Evolutionary conservation across 768 basidiomycete genomes (phyloP), one percentile per base, ranked within the genome.

Genomic region (Fomitopsis serialis): DNA sequence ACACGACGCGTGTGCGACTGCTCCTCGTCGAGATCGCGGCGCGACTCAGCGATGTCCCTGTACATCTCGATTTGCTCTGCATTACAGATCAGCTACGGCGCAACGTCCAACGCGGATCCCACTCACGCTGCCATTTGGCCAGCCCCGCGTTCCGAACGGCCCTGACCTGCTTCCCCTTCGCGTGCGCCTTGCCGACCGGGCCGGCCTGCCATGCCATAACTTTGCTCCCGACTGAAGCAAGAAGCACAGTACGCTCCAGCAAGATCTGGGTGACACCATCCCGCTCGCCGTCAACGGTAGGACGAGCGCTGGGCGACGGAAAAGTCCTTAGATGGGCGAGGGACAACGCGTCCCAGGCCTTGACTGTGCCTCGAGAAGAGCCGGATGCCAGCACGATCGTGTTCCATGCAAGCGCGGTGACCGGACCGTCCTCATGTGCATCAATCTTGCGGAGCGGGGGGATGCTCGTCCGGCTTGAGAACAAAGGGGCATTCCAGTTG

Each of bases 161-260:
- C 50, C 56, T 64, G 55, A 53, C 48, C 51, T 55, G 43, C 56
- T 66, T 70, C 21, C 43, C 57, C 54, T 61, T 66, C 36, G 52
- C 54, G 10, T 68, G 63, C 42, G 58, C 59, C 69, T 58, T 67
- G 67, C 64, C 65, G 11, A 74, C 70, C 1, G 70, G 72, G 3
- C 80, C 85, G 5, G 82, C 80, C 58, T 76, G 79, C 86, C 88
- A 92, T 1, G 84, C 76, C 65, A 87, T 70, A 2, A 89, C 79
- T 40, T 76, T 70, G 54, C 78, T 80, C 9, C 82, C 88, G 3
- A 85, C 76, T 29, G 73, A 72, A 11, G 80, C 81, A 43, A 90
- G 63, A 22, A 92, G 53, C 11, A 80, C 67, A 47, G 87, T 78
- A 2, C 74, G 65, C 42, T 75, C 75, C 7, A 92, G 59, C 11